Evolutionary conservation across 768 basidiomycete genomes (phyloP).

Genomic region (Boletus pseudo-olivaceus): DNA sequence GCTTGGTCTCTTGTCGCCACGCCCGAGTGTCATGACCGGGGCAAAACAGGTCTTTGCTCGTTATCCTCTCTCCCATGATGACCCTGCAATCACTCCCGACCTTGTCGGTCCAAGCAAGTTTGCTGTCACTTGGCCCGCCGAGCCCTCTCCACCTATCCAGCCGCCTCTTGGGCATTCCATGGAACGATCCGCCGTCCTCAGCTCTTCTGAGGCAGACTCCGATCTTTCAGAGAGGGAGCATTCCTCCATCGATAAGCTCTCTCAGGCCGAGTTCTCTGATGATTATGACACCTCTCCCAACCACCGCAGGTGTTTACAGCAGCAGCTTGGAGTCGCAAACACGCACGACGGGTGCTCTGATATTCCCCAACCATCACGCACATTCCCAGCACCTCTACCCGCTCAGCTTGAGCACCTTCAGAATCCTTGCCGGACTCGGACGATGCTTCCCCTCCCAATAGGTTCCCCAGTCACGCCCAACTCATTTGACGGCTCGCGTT

Average conservation of each 20-base stretch:
- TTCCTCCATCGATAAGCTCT: constrained; percentile 29
- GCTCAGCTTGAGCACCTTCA: constrained; percentile 72
- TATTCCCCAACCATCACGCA: constrained; percentile 63
- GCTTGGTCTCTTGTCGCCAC: constrained; percentile 16
- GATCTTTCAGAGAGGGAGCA: constrained; percentile 47
- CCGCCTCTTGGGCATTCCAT: constrained; percentile 30
- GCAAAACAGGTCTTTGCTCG: constrained; percentile 44
- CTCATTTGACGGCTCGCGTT: constrained; percentile 31
- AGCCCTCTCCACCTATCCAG: constrained; percentile 39
- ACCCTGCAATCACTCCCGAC: constrained; percentile 45
- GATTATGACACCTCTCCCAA: constrained; percentile 26
- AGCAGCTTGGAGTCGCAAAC: constrained; percentile 19
- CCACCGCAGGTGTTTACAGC: constrained; percentile 24
- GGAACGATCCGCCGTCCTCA: constrained; percentile 40
- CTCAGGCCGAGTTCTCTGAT: constrained; percentile 32
- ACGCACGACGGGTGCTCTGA: constrained; percentile 26
- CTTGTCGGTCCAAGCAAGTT: constrained; percentile 52
- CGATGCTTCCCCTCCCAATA: constrained; percentile 8
- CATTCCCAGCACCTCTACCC: constrained; percentile 77
- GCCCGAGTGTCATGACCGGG: constrained; percentile 24
- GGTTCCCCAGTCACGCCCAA: constrained; percentile 18
- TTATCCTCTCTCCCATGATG: constrained; percentile 40
- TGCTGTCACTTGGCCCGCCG: constrained; percentile 55
- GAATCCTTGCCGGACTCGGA: constrained; percentile 53
- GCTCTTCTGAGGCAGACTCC: constrained; percentile 51